These are phyloP conservation scores for Apophysomyces trapeziformis DNA, from an alignment of 371 early-diverging fungal species.

Conservation along the genomic window DNA sequence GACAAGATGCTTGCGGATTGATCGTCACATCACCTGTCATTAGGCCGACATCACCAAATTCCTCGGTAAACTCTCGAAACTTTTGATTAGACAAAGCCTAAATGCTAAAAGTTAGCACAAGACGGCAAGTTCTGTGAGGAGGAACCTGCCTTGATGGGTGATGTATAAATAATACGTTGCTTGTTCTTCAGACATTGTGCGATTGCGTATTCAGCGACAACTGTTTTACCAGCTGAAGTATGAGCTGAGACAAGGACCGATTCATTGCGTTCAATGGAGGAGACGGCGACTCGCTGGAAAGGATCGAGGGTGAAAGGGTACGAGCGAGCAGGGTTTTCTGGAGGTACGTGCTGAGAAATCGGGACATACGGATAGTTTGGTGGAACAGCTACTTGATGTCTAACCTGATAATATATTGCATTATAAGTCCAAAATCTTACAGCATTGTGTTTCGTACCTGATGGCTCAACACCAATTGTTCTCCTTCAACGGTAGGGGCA, in stretches of 20 bases:
- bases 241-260: conserved; percentile 99
- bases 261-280: conserved; percentile 95
- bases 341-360: conserved; percentile 82
- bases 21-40: conserved; percentile 99
- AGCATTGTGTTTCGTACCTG: conserved; percentile 34
- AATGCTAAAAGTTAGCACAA: not conserved
- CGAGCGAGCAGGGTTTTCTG: conserved; percentile 81
- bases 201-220: conserved; percentile 99
- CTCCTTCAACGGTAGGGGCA: conserved; percentile 60
- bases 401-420: conserved; percentile 54
- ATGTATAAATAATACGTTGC: conserved; percentile 99
- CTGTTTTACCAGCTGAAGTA: conserved; percentile 99
- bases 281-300: conserved; percentile 95
- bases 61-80: conserved; percentile 96
- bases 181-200: conserved; percentile 92
- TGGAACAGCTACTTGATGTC: conserved; percentile 97
- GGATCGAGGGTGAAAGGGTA: conserved; percentile 98
- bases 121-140: not conserved
- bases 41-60: conserved; percentile 99
- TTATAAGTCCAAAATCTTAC: not conserved
- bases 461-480: conserved; percentile 58
- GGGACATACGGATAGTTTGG: conserved; percentile 87
- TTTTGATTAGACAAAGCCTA: conserved; percentile 99
- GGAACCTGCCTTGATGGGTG: conserved; percentile 92
- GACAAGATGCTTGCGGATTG: conserved; percentile 95